Conservation (phyloP, 495 filamentous ascomycete genomes). For the Xylaria curta region DNA sequence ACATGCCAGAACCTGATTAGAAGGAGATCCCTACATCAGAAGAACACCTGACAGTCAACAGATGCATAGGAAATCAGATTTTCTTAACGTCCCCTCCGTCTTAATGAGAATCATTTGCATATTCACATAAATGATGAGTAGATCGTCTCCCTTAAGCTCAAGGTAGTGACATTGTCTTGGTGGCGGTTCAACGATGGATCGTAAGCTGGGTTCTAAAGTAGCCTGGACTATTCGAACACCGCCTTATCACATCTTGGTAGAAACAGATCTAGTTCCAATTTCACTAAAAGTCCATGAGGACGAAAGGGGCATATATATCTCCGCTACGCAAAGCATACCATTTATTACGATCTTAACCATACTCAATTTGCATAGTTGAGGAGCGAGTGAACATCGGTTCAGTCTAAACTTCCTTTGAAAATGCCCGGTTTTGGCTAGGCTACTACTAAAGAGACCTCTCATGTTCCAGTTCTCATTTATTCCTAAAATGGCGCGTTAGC, state of each 20-base stretch:
- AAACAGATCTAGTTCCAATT: neutral
- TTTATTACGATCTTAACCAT: neutral
- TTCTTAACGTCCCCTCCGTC: neutral
- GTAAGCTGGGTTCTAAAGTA: neutral
- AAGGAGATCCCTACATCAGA: neutral
- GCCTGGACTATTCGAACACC: neutral
- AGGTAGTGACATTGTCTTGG: neutral
- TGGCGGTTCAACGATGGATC: neutral
- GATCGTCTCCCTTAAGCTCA: neutral
- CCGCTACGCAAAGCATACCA: neutral
- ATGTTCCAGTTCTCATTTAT: neutral
- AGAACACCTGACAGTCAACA: neutral
- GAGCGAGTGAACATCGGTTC: neutral
- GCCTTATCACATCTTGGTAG: neutral
- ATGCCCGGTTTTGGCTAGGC: too few relatives aligned
- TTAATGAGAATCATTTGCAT: constrained; percentile 1
- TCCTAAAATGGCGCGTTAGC: neutral
- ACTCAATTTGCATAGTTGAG: neutral
- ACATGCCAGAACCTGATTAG: neutral
- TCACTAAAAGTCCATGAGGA: neutral
- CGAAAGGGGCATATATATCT: neutral
- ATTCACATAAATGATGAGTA: constrained; percentile 3
- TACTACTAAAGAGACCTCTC: neutral
- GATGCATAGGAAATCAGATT: neutral
- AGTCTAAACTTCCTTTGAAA: neutral